These are phyloP conservation scores for Eimeria nieschulzi DNA, from an alignment of 169 alveolate genomes.

Conservation along the genomic window DNA sequence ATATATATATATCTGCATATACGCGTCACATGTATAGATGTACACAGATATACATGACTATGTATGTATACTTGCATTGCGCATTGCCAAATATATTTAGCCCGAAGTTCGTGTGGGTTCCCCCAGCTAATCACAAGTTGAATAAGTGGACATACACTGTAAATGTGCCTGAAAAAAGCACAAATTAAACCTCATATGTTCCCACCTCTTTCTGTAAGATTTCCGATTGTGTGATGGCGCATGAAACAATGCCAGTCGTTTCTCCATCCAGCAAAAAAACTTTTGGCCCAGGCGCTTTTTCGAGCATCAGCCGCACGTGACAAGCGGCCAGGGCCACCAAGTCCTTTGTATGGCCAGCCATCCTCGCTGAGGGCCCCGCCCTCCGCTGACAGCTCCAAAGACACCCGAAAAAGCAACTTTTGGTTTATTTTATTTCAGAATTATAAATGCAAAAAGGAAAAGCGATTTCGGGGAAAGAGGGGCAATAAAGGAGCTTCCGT, in stretches of 20 bases:
- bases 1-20: too few species aligned
- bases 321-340: not conserved
- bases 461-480: not conserved
- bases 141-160: too few species aligned
- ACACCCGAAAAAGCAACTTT: not conserved
- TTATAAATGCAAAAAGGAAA: not conserved
- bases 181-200: not conserved
- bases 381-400: too few species aligned
- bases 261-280: constrained; percentile 89
- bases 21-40: not conserved
- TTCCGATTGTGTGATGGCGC: constrained; percentile 84
- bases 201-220: constrained; percentile 88
- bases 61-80: too few species aligned
- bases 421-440: not conserved
- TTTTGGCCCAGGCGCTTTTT: constrained; percentile 83
- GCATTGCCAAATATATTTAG: too few species aligned
- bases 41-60: too few species aligned
- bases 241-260: constrained; percentile 86
- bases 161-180: too few species aligned
- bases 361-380: not conserved
- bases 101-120: too few species aligned
- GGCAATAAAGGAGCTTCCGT: not conserved
- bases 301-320: constrained; percentile 71
- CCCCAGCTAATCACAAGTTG: too few species aligned
- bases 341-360: constrained; percentile 4